phyloP scores from a whole-genome alignment of 345 rosid species.

The Ailanthus altissimus region DNA sequence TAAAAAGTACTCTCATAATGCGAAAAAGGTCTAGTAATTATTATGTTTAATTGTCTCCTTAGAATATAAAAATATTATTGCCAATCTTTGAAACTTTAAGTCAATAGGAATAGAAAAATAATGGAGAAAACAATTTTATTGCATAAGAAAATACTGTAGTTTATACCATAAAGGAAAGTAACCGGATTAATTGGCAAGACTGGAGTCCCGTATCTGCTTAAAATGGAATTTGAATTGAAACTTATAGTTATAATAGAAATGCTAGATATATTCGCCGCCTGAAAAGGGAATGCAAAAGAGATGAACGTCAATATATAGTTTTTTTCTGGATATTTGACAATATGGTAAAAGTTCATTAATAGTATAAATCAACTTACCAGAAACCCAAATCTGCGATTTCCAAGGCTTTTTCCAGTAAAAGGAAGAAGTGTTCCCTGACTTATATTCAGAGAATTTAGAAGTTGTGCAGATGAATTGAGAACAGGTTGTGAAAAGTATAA shows the following conservation, averaged over 20 bases:
- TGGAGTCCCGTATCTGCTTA: constrained; percentile 73
- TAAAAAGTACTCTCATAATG: background rate
- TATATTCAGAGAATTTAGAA: constrained; percentile 49
- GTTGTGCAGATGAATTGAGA: constrained; percentile 64
- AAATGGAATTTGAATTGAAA: constrained; percentile 46
- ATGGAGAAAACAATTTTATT: background rate
- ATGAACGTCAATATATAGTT: background rate
- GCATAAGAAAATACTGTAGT: background rate
- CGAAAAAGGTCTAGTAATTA: background rate
- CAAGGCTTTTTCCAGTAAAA: constrained; percentile 46
- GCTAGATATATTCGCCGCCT: constrained; percentile 63
- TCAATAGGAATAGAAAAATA: background rate
- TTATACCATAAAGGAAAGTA: constrained; percentile 80
- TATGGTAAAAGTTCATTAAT: background rate
- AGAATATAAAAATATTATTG: background rate
- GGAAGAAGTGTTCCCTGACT: constrained; percentile 69
- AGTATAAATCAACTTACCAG: constrained; percentile 41
- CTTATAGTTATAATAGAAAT: constrained; percentile 58
- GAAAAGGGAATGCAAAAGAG: constrained; percentile 27
- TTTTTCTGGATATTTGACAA: background rate
- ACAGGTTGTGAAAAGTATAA: constrained; percentile 82
- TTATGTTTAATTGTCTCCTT: background rate
- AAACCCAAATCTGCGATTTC: constrained; percentile 80
- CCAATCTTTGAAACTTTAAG: constrained; percentile 3
- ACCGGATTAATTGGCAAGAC: constrained; percentile 73